These are phyloP conservation scores for Lippia alba DNA, from an alignment of 305 asterid species.

Conservation along the genomic window DNA sequence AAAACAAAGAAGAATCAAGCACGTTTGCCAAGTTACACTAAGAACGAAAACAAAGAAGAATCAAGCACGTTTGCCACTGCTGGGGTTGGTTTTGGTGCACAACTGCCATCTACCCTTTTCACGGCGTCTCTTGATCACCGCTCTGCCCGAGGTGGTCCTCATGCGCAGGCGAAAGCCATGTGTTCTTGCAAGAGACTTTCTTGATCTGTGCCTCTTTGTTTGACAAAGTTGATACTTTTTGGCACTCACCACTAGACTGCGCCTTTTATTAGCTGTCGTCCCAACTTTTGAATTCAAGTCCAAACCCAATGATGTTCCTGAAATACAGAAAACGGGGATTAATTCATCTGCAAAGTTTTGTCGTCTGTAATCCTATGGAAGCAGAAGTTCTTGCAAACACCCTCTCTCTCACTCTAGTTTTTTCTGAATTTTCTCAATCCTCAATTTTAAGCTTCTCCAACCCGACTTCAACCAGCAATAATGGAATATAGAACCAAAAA, in stretches of 20 bases:
- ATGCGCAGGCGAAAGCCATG: constrained; percentile 87
- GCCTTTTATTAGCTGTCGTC: constrained; percentile 38
- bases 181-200: constrained; percentile 85
- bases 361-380: too few relatives aligned
- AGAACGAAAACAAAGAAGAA: constrained; percentile 18
- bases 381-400: constrained; percentile 23
- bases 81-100: constrained; percentile 65
- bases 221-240: constrained; percentile 65
- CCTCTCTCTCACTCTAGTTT: too few relatives aligned
- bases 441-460: too few relatives aligned
- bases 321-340: neutral
- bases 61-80: constrained; percentile 43
- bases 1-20: constrained; percentile 29
- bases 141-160: constrained; percentile 84
- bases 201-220: constrained; percentile 87
- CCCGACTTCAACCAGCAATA: too few relatives aligned
- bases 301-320: constrained; percentile 59
- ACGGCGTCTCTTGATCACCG: constrained; percentile 71
- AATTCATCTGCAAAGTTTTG: too few relatives aligned
- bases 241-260: constrained; percentile 60
- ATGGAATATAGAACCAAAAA: too few relatives aligned
- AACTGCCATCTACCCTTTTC: constrained; percentile 84
- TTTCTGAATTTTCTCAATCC: too few relatives aligned
- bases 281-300: constrained; percentile 41
- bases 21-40: constrained; percentile 35